phyloP scores from a whole-genome alignment of 2,329 filamentous ascomycete genomes.

The Diplodia seriata region DNA sequence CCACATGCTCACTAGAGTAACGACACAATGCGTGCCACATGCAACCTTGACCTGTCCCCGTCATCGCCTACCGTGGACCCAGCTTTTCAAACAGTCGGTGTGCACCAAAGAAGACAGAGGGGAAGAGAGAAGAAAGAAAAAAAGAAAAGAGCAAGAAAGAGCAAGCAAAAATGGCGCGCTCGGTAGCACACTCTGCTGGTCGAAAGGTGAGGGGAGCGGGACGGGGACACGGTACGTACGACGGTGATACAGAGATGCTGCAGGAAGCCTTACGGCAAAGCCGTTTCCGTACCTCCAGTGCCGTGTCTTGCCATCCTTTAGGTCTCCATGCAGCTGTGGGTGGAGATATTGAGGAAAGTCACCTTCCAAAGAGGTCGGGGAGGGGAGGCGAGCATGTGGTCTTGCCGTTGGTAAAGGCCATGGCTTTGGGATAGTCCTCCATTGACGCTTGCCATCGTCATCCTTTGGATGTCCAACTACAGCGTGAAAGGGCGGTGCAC shows the following conservation, averaged over 20 bases:
- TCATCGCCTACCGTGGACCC: not conserved
- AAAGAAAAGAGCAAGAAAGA: not conserved
- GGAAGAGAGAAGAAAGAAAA: not conserved
- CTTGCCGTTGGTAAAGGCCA: not conserved
- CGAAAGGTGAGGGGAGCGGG: not conserved
- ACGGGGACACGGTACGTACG: constrained; percentile 17
- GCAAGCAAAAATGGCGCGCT: not conserved
- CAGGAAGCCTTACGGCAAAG: constrained; percentile 22
- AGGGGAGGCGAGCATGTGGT: not conserved
- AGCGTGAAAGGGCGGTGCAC: not conserved
- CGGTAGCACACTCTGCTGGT: constrained; percentile 7
- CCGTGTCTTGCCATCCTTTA: not conserved
- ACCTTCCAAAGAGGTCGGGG: not conserved
- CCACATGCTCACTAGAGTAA: not conserved
- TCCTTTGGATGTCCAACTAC: not conserved
- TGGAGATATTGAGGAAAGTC: not conserved
- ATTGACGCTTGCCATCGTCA: not conserved
- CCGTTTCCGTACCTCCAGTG: not conserved
- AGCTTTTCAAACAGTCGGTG: constrained; percentile 17
- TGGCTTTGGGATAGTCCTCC: not conserved
- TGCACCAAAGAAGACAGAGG: not conserved
- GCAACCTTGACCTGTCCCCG: not conserved
- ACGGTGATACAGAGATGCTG: constrained; percentile 27
- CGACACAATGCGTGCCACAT: not conserved
- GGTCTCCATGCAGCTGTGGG: not conserved